These are phyloP conservation scores for Sclerotinia spermophila DNA, from an alignment of 2,329 filamentous ascomycete species.

Conservation along the genomic window DNA sequence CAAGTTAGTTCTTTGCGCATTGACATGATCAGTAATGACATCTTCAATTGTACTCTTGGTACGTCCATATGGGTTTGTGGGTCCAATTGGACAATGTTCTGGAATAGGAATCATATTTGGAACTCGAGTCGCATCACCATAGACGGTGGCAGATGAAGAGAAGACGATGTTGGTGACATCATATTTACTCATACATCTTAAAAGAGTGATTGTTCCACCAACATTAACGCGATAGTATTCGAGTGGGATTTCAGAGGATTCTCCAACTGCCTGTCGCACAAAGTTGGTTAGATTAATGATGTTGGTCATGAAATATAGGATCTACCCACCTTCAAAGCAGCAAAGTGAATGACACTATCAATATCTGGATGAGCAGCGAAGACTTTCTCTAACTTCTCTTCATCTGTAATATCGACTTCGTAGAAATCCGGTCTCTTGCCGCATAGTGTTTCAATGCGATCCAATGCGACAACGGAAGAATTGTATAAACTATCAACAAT, in stretches of 20 bases:
- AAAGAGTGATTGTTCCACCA: constrained; percentile 81
- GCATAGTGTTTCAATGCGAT: constrained; percentile 90
- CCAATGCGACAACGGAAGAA: constrained; percentile 84
- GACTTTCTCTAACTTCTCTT: constrained; percentile 76
- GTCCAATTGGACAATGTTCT: constrained; percentile 90
- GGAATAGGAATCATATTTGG: constrained; percentile 99
- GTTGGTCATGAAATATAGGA: neutral
- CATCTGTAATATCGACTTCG: constrained; percentile 83
- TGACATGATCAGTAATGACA: constrained; percentile 87
- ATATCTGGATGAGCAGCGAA: constrained; percentile 88
- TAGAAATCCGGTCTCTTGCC: constrained; percentile 85
- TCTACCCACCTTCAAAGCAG: constrained; percentile 76
- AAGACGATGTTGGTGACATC: constrained; percentile 97
- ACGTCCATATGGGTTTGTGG: constrained; percentile 96
- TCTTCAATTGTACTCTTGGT: constrained; percentile 92
- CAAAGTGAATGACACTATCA: constrained; percentile 98
- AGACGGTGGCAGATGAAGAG: constrained; percentile 96
- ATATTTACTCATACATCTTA: constrained; percentile 82
- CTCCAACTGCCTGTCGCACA: constrained; percentile 74
- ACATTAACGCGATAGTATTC: constrained; percentile 99
- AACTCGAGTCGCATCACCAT: constrained; percentile 94
- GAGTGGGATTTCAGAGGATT: constrained; percentile 88
- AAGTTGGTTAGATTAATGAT: constrained; percentile 18
- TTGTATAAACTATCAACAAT: constrained; percentile 98
- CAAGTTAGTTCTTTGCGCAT: constrained; percentile 77